Percentiles rank a stretch among this genome's conserved stretches.
phyloP scores from a whole-genome alignment of 345 rosid genomes.

The Brassica incana region DNA sequence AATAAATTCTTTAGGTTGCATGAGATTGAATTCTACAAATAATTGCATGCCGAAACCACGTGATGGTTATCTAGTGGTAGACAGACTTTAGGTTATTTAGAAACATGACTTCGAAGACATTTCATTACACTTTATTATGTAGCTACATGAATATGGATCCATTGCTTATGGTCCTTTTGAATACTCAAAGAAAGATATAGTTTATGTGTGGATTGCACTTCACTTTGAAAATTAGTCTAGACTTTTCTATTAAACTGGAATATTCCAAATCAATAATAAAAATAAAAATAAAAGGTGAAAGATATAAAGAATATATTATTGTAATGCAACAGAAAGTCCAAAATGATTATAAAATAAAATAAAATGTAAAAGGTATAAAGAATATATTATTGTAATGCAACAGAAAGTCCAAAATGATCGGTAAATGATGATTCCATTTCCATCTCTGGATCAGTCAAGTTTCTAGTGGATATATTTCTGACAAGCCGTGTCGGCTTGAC shows the following conservation, averaged over 20 bases:
- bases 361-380: slow-evolving; percentile 17
- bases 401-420: slow-evolving; percentile 19
- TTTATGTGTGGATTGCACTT: no score
- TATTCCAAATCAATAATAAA: no score
- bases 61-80: no score
- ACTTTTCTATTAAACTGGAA: no score
- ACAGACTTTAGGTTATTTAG: no score
- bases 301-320: background rate
- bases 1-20: background rate
- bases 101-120: no score
- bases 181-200: no score
- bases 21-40: background rate
- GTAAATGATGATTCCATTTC: background rate
- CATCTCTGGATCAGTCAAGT: slow-evolving; percentile 5
- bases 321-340: slow-evolving; percentile 14
- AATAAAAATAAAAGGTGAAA: background rate
- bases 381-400: background rate
- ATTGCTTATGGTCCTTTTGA: no score
- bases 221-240: no score
- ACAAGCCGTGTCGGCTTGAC: slow-evolving; percentile 42
- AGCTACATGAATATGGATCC: no score
- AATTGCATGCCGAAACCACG: background rate
- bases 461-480: slow-evolving; percentile 10
- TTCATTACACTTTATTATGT: no score
- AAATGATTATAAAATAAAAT: background rate